Evolutionary conservation across 192 early-diverging fungal species (phyloP), one percentile per base, ranked within the genome.

Genomic region (Gigaspora rosea): DNA sequence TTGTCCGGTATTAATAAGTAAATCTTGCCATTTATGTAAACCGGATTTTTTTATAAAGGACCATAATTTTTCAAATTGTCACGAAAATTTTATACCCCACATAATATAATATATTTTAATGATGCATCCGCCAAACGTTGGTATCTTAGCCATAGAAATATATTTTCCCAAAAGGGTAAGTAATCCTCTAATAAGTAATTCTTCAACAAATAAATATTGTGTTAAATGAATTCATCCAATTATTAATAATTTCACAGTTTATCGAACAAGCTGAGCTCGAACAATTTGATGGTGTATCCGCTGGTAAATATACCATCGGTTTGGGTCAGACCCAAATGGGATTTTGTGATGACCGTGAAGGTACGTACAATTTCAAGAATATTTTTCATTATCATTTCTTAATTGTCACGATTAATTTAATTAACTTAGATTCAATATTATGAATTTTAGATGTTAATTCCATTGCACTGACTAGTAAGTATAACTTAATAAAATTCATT

Each of bases 231-330:
- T 50, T 77, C 13, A 7, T 2, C 59, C 41, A 51, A n/a, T 73
- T n/a, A 33, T 32, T 32, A 9, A 18, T 75, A 18, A 12, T 22
- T 48, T 27, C 22, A 16, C 13, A 90, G 87, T 92, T 76, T 79
- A 87, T 91, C 20, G 86, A 88, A 50, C 91, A 92, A 77, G 78
- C 82, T 15, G 86, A 86, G 64, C 81, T 88, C 80, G 96, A 99
- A 84, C 80, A 90, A 84, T 93, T 93, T 85, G 96, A 99, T 84
- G 91, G 92, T 48, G 97, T 95, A 57, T 94, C 94, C 32, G 83
- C 92, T 57, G 97, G 97, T 78, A 99, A 97, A 89, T 99, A 99
- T 87, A 96, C 96, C 73, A 97, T 98, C 79, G 97, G 97, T 75
- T 91, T 99, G 18, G 97, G 97, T 51, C 96, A 97, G 86, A 88